Percentiles rank a stretch among this genome's conserved stretches.
Evolutionary conservation across 176 grass and related monocot genomes (phyloP).

Genomic region (Triticum turgidum): DNA sequence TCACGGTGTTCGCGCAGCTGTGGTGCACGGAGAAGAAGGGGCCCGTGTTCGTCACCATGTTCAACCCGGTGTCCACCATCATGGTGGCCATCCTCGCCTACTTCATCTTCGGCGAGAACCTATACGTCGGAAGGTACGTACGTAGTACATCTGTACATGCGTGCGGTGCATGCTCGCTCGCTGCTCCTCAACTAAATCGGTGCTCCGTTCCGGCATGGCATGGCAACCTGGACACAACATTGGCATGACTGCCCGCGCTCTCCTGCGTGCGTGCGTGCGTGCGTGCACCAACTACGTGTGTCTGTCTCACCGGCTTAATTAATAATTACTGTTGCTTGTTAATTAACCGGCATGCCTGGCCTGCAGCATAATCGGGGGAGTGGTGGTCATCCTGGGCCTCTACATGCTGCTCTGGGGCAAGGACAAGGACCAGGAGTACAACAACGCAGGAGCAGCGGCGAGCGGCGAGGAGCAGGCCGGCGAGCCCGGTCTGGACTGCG

Average conservation of each 20-base stretch:
- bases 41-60: constrained; percentile 97
- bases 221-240: no score
- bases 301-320: background rate
- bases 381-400: constrained; percentile 64
- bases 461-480: constrained; percentile 24
- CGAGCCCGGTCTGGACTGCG: background rate
- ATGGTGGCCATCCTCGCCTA: constrained; percentile 76
- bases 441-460: background rate
- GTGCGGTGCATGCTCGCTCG: background rate
- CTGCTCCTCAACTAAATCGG: background rate
- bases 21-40: constrained; percentile 91
- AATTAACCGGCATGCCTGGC: background rate
- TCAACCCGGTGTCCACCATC: constrained; percentile 74
- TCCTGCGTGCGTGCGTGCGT: no score
- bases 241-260: no score
- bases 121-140: constrained; percentile 64
- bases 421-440: constrained; percentile 52
- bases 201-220: no score
- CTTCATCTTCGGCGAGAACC: constrained; percentile 74
- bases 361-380: constrained; percentile 70
- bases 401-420: constrained; percentile 91
- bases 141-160: background rate
- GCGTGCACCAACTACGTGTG: no score
- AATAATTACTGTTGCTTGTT: background rate
- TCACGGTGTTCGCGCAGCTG: constrained; percentile 80